Evolutionary conservation across 805 yeast species (phyloP).

Genomic region (Saccharomycopsis olivae): DNA sequence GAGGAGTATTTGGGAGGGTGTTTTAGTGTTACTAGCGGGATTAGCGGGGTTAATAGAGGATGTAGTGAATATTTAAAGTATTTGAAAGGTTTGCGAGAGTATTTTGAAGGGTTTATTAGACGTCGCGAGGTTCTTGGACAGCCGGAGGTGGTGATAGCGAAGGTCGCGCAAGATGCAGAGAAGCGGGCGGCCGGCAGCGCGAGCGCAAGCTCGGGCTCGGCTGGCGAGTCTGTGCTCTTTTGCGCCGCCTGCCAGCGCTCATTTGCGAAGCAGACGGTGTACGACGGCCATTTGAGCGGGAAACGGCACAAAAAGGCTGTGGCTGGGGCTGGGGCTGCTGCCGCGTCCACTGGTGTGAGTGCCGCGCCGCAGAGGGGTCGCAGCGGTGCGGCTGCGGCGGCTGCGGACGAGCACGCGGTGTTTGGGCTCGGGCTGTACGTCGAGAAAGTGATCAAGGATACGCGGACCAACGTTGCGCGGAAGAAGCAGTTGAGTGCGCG

Average conservation of each 20-base stretch:
- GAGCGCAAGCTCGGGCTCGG: no score
- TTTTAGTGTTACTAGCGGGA: no score
- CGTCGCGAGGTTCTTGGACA: slow-evolving; percentile 40
- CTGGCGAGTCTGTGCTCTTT: no score
- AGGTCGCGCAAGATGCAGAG: slow-evolving; percentile 22
- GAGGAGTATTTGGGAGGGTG: no score
- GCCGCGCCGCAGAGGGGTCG: no score
- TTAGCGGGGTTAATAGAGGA: slow-evolving; percentile 21
- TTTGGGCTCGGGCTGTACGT: slow-evolving; percentile 62
- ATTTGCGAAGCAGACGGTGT: slow-evolving; percentile 59
- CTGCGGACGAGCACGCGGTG: slow-evolving; percentile 52
- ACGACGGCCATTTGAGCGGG: slow-evolving; percentile 57
- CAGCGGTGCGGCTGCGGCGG: no score
- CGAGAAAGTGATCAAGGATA: slow-evolving; percentile 38
- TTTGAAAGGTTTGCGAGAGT: slow-evolving; percentile 33
- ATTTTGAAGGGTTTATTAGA: slow-evolving; percentile 38
- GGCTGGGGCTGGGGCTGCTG: no score
- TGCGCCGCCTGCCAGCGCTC: no score
- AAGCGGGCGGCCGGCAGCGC: no score
- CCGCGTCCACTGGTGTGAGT: no score
- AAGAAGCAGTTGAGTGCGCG: slow-evolving; percentile 56
- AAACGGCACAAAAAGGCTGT: slow-evolving; percentile 54
- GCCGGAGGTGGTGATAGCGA: slow-evolving; percentile 25
- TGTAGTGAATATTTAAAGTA: slow-evolving; percentile 33
- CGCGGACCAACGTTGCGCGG: slow-evolving; percentile 56